Percentiles rank a stretch among this genome's conserved stretches.
These are phyloP conservation scores for Metschnikowia noctiluminum DNA, from an alignment of 805 yeast species.

Conservation along the genomic window DNA sequence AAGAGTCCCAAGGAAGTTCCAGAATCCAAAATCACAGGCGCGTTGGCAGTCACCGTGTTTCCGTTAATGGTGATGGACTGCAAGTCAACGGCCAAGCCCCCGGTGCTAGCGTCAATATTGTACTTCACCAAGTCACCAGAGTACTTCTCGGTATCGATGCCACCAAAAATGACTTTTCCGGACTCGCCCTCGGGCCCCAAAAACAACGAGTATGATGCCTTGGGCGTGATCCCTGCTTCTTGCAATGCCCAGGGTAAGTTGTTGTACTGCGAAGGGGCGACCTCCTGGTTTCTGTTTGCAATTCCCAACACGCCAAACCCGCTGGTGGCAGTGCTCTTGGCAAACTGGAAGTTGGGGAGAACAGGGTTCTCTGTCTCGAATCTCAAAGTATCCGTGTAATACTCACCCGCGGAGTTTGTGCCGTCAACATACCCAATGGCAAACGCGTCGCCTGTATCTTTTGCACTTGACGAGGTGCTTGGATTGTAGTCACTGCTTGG, in stretches of 20 bases:
- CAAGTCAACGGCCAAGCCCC: conserved; percentile 8
- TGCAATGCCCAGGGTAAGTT: conserved; percentile 66
- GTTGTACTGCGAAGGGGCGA: conserved; percentile 6
- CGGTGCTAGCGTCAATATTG: conserved; percentile 5
- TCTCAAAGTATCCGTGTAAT: conserved; percentile 10
- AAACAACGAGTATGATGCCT: conserved; percentile 59
- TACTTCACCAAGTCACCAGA: conserved; percentile 11
- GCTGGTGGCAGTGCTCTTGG: conserved; percentile 1
- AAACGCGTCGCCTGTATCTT: conserved; percentile 9
- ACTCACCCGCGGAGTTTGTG: conserved; percentile 8
- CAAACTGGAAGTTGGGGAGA: conserved; percentile 13
- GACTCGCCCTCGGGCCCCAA: conserved; percentile 37
- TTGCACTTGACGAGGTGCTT: conserved; percentile 1
- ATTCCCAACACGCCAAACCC: conserved; percentile 13
- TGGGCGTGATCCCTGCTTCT: conserved; percentile 52
- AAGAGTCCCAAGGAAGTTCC: conserved; percentile 14
- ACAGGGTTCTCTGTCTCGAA: conserved; percentile 2
- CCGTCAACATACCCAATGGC: conserved; percentile 10
- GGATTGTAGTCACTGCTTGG: conserved; percentile 4
- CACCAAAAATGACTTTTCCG: conserved; percentile 41
- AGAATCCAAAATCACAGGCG: conserved; percentile 12
- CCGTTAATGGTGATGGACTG: conserved; percentile 11
- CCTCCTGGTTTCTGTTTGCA: conserved; percentile 11
- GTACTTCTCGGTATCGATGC: conserved; percentile 40
- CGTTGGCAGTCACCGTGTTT: background rate